phyloP scores from a whole-genome alignment of 129 eudicot species.

The Solidago caesia region DNA sequence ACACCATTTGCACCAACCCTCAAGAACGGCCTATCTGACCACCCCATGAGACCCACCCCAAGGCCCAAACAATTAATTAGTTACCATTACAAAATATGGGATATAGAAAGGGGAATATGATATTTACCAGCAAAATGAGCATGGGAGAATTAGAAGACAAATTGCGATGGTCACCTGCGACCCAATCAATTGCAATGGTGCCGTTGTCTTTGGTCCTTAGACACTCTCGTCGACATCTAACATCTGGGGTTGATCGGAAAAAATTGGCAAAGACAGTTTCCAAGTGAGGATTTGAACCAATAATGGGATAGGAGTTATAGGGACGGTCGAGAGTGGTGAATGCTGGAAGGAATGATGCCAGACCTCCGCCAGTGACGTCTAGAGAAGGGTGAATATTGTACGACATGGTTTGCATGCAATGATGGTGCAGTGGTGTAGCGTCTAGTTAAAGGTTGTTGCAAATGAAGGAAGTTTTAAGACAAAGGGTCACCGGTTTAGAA shows the following conservation, averaged over 20 bases:
- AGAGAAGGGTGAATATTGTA: constrained; percentile 46
- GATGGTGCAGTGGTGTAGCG: too few relatives aligned
- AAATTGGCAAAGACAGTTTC: constrained; percentile 85
- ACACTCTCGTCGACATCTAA: constrained; percentile 64
- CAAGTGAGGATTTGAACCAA: constrained; percentile 63
- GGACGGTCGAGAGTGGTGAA: constrained; percentile 59
- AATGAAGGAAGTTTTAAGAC: too few relatives aligned
- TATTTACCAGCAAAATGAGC: constrained; percentile 65
- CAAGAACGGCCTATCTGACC: too few relatives aligned
- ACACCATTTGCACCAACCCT: too few relatives aligned
- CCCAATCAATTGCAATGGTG: constrained; percentile 81
- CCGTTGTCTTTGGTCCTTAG: constrained; percentile 72
- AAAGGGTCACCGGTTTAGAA: too few relatives aligned
- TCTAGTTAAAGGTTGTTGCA: too few relatives aligned
- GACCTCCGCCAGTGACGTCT: constrained; percentile 70
- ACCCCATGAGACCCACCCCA: too few relatives aligned
- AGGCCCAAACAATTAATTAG: too few relatives aligned
- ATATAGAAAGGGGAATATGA: too few relatives aligned
- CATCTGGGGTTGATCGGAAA: constrained; percentile 64
- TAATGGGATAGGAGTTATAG: constrained; percentile 54
- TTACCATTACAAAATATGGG: too few relatives aligned
- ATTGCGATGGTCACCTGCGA: constrained; percentile 52
- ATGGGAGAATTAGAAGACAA: constrained; percentile 58
- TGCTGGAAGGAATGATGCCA: constrained; percentile 46
- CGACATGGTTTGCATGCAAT: too few relatives aligned